Evolutionary conservation across 106 monocot genomes (phyloP).

Genomic region (Ottelia alismoides): DNA sequence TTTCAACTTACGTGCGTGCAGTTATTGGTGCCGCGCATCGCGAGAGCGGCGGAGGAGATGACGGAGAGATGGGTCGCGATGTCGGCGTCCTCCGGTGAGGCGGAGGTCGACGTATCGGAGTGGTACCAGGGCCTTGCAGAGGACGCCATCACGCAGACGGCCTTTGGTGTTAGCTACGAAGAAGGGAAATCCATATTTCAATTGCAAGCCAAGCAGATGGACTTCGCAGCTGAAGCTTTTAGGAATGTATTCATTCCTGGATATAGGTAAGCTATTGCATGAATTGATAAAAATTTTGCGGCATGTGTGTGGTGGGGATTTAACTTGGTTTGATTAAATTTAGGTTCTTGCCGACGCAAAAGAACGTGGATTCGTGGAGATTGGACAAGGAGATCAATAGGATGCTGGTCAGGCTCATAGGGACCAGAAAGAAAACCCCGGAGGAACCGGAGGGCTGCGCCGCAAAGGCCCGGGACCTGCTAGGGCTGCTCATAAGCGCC

Average conservation of each 20-base stretch:
- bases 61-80: too few species aligned
- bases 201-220: constrained; percentile 49
- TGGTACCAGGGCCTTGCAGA: neutral
- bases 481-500: constrained; percentile 51
- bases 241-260: constrained; percentile 49
- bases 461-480: constrained; percentile 25
- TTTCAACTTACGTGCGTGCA: too few species aligned
- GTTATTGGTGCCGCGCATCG: too few species aligned
- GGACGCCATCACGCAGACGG: neutral
- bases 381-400: constrained; percentile 52
- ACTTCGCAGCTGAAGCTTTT: constrained; percentile 54
- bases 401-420: constrained; percentile 24
- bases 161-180: constrained; percentile 1
- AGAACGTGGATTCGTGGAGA: constrained; percentile 41
- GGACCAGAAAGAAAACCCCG: constrained; percentile 18
- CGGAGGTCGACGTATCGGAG: neutral
- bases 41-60: too few species aligned
- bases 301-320: neutral
- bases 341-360: constrained; percentile 57
- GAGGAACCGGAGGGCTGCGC: constrained; percentile 5
- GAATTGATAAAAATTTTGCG: neutral
- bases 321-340: neutral
- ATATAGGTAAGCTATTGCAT: constrained; percentile 39
- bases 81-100: too few species aligned
- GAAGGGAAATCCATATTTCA: constrained; percentile 25